Conservation (phyloP, 108 stramenopile genomes). For the Schizochytrium sp. region DNA sequence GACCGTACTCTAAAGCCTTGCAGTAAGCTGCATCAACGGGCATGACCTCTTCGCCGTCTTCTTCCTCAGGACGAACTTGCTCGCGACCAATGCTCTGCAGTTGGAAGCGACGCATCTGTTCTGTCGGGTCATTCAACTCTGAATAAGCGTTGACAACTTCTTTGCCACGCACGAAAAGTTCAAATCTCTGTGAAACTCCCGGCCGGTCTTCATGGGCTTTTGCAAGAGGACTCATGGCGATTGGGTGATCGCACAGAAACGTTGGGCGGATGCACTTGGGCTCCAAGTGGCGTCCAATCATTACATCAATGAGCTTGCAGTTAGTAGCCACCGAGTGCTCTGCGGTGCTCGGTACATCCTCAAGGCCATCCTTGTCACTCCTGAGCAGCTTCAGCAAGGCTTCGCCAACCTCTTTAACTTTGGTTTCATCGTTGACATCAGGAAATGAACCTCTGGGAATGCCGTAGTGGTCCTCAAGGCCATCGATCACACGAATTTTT, state of each 20-base stretch:
- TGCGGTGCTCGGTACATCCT: background rate
- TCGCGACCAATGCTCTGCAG: conserved; percentile 82
- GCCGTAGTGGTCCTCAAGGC: conserved; percentile 24
- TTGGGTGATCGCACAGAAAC: conserved; percentile 96
- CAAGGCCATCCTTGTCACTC: background rate
- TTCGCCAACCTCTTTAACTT: background rate
- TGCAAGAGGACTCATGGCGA: conserved; percentile 95
- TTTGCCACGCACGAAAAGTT: conserved; percentile 93
- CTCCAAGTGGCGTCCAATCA: conserved; percentile 73
- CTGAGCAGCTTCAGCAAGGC: conserved; percentile 5
- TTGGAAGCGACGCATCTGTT: conserved; percentile 94
- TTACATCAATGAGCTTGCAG: conserved; percentile 16
- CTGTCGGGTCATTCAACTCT: conserved; percentile 97
- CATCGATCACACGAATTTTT: background rate
- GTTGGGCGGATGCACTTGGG: conserved; percentile 95
- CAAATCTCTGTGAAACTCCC: conserved; percentile 94
- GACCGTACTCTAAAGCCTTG: conserved; percentile 92
- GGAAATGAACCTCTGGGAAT: conserved; percentile 40
- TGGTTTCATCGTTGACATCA: conserved; percentile 16
- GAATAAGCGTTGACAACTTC: conserved; percentile 97
- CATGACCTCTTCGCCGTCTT: conserved; percentile 95
- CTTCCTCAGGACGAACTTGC: conserved; percentile 66
- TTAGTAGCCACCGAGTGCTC: background rate
- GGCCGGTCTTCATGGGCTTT: conserved; percentile 93
- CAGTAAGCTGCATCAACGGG: conserved; percentile 96